Percentiles rank a stretch among this genome's conserved stretches.
Conservation (phyloP, 768 basidiomycete species). For the Collybia sp. region DNA sequence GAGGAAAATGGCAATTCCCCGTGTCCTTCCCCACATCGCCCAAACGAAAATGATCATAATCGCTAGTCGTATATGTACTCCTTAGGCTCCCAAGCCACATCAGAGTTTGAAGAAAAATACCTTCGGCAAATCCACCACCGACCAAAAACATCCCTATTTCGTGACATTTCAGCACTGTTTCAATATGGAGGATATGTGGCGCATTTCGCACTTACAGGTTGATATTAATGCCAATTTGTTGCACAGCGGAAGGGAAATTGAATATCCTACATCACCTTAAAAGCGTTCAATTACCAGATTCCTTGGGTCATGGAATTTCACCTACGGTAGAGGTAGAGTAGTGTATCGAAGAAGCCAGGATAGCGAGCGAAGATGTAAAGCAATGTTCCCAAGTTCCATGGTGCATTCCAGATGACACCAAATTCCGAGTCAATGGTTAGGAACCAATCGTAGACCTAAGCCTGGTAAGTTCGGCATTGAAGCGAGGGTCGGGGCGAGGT, state of each 20-base stretch:
- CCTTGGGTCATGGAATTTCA: not conserved
- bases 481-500: not conserved
- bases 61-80: not conserved
- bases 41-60: constrained; percentile 3
- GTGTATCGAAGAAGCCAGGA: constrained; percentile 1
- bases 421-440: constrained; percentile 1
- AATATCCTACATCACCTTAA: no score
- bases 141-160: no score
- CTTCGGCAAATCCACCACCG: no score
- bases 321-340: not conserved
- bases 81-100: not conserved
- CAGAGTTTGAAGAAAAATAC: no score
- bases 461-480: not conserved
- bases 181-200: no score
- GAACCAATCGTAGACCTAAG: constrained; percentile 1
- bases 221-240: no score
- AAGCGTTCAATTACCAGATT: no score
- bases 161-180: no score
- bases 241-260: no score
- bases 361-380: constrained; percentile 3
- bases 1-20: not conserved
- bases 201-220: no score
- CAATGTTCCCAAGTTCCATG: constrained; percentile 2
- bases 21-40: constrained; percentile 1
- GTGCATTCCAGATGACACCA: not conserved